A percentile compares a stretch with the other conserved stretches of the same genome.
Evolutionary conservation across 768 basidiomycete species (phyloP).

Genomic region (Mycena epipterygia): DNA sequence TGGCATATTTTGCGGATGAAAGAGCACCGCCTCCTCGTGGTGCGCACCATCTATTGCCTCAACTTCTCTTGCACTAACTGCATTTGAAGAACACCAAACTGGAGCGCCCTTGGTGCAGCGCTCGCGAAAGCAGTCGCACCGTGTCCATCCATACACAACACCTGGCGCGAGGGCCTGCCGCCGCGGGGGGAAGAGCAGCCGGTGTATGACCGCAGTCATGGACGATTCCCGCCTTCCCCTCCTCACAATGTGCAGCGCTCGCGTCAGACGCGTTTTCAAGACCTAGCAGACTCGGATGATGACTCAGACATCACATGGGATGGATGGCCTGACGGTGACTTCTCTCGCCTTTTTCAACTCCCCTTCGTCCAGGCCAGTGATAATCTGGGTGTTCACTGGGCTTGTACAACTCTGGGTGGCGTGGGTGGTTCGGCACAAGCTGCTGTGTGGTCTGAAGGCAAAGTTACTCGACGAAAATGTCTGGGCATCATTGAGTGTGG

Average conservation of each 20-base stretch:
- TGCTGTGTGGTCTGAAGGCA: neutral
- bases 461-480: conserved; percentile 15
- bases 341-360: neutral
- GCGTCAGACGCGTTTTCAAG: neutral
- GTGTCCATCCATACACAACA: no score
- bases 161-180: no score
- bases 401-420: neutral
- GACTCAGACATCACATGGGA: conserved; percentile 12
- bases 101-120: no score
- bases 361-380: neutral
- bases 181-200: no score
- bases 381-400: conserved; percentile 6
- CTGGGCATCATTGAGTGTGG: conserved; percentile 5
- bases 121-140: no score
- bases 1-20: neutral
- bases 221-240: no score
- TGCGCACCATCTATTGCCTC: no score
- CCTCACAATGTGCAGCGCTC: neutral
- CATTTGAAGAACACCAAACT: no score
- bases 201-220: no score
- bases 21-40: no score
- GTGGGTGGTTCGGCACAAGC: neutral
- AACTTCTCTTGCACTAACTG: no score
- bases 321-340: conserved; percentile 20
- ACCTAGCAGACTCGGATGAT: no score